Conservation (phyloP, 1,284 basidiomycete species). For the Fomitopsis schrenkii region DNA sequence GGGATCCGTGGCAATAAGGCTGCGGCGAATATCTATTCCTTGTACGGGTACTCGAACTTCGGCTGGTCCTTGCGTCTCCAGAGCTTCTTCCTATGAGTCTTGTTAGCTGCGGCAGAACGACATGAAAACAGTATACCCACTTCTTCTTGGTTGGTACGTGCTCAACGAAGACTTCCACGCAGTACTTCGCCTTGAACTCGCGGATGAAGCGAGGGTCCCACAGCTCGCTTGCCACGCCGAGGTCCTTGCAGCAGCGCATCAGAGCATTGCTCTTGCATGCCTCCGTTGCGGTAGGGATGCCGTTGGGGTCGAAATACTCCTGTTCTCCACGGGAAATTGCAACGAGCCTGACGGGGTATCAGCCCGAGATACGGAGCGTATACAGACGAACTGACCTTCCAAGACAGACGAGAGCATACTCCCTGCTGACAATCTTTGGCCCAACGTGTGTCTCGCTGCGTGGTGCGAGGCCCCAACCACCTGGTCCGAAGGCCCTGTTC, state of each 20-base stretch:
- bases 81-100: constrained; percentile 69
- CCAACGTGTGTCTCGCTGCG: constrained; percentile 91
- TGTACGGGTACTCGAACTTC: constrained; percentile 85
- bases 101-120: not conserved
- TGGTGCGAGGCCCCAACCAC: constrained; percentile 96
- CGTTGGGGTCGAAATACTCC: constrained; percentile 91
- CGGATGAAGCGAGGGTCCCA: constrained; percentile 98
- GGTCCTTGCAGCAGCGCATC: constrained; percentile 97
- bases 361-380: not conserved
- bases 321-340: constrained; percentile 94
- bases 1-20: not conserved
- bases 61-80: constrained; percentile 86
- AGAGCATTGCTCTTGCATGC: constrained; percentile 96
- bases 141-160: constrained; percentile 84
- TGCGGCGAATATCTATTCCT: constrained; percentile 47
- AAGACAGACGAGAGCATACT: constrained; percentile 93
- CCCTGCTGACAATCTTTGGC: constrained; percentile 85
- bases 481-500: constrained; percentile 94
- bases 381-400: constrained; percentile 56
- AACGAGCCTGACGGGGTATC: constrained; percentile 60
- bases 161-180: constrained; percentile 84
- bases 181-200: constrained; percentile 85
- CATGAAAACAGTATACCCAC: constrained; percentile 42
- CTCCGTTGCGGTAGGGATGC: constrained; percentile 92
- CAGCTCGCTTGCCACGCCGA: constrained; percentile 94